Evolutionary conservation across 129 eudicot genomes (phyloP).

Genomic region (Pulicaria dysenterica): DNA sequence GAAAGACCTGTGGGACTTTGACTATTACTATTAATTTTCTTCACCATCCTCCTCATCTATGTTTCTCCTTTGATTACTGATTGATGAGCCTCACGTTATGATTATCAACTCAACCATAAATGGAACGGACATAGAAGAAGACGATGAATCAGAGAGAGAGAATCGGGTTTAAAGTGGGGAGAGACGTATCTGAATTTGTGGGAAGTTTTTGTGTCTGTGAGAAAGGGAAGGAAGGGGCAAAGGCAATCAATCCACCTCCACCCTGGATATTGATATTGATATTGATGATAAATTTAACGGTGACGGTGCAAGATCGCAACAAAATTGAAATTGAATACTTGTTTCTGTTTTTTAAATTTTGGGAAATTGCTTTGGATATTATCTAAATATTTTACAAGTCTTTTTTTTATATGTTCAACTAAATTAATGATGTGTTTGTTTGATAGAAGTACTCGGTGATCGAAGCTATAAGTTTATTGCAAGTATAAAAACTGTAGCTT

Average conservation of each 20-base stretch:
- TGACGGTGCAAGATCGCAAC: constrained; percentile 22
- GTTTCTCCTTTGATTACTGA: not conserved
- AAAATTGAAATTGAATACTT: no score
- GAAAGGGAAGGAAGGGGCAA: not conserved
- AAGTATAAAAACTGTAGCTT: no score
- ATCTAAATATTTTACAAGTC: no score
- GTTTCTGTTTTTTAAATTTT: no score
- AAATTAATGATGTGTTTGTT: no score
- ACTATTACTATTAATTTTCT: constrained; percentile 50
- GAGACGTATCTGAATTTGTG: constrained; percentile 36
- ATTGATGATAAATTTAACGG: constrained; percentile 19
- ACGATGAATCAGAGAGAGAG: not conserved
- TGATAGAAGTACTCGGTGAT: no score
- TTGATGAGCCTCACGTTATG: constrained; percentile 15
- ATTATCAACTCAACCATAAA: not conserved
- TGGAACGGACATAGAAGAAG: constrained; percentile 26
- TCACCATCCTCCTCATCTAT: constrained; percentile 59
- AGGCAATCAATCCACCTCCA: constrained; percentile 10
- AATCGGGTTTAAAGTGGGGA: constrained; percentile 24
- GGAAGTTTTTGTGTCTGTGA: constrained; percentile 9
- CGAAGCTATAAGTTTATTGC: no score
- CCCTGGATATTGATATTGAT: not conserved
- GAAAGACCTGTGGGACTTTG: constrained; percentile 45
- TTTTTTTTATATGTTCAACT: no score
- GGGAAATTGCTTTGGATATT: no score